phyloP scores from a whole-genome alignment of 2,329 filamentous ascomycete species.

The Curvularia verruculosa region DNA sequence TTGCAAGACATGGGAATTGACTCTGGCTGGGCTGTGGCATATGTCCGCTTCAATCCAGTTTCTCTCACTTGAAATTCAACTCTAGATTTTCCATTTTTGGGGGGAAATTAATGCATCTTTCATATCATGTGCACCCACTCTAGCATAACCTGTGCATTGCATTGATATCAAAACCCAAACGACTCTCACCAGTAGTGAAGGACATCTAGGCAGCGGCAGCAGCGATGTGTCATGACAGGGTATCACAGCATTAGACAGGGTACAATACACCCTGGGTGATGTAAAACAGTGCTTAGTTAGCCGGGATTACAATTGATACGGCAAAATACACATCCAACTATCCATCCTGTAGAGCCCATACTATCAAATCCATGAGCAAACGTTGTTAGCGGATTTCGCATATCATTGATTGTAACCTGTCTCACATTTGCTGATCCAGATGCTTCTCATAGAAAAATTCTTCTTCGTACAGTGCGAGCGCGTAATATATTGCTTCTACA shows the following conservation, averaged over 20 bases:
- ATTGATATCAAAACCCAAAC: neutral
- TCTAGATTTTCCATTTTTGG: no score
- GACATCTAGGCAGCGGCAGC: neutral
- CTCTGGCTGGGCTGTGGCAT: neutral
- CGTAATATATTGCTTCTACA: neutral
- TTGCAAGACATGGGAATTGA: neutral
- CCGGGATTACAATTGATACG: neutral
- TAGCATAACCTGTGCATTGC: neutral
- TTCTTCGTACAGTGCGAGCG: neutral
- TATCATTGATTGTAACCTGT: neutral
- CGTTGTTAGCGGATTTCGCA: no score
- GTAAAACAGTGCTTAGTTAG: neutral
- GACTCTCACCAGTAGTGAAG: neutral
- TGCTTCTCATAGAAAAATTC: neutral
- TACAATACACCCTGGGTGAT: neutral
- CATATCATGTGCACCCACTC: neutral
- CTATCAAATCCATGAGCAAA: neutral
- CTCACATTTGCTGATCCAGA: neutral
- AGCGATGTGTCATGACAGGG: neutral
- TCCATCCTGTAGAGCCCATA: neutral
- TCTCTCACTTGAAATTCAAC: no score
- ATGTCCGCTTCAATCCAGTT: neutral
- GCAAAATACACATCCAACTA: neutral
- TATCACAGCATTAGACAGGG: neutral
- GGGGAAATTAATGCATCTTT: neutral